A percentile compares a stretch with the other conserved stretches of the same genome.
phyloP scores from a whole-genome alignment of 2,329 filamentous ascomycete genomes.

The Colletotrichum eremochloae region DNA sequence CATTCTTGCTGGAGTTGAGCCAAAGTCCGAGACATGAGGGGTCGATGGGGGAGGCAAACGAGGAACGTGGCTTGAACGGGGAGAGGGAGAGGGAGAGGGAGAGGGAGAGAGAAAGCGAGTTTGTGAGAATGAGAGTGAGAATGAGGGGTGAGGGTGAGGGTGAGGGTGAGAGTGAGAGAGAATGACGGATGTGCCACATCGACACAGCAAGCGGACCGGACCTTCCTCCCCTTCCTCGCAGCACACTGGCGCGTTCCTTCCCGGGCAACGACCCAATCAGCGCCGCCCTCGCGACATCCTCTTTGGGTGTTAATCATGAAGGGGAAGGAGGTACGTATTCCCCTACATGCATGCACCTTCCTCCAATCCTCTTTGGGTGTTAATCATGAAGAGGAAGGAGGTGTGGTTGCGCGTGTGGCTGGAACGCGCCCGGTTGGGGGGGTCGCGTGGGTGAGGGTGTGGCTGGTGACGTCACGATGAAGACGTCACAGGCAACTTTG shows the following conservation, averaged over 20 bases:
- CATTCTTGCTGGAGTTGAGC: neutral
- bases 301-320: too few species aligned
- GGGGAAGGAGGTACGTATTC: too few species aligned
- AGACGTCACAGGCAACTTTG: conserved; percentile 32
- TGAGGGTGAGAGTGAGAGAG: neutral
- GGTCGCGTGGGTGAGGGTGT: conserved; percentile 16
- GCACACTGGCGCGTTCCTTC: conserved; percentile 3
- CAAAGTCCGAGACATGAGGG: neutral
- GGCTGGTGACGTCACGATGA: conserved; percentile 43
- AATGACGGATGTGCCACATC: conserved; percentile 7
- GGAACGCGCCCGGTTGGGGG: conserved; percentile 10
- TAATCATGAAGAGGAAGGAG: too few species aligned
- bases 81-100: neutral
- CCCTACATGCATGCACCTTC: neutral
- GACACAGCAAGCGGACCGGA: neutral
- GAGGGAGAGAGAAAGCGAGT: neutral
- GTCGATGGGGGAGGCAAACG: neutral
- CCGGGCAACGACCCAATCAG: conserved; percentile 26
- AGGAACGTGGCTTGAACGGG: neutral
- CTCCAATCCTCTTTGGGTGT: too few species aligned
- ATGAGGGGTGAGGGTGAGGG: neutral
- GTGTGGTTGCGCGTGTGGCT: conserved; percentile 21
- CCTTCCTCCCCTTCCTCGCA: neutral
- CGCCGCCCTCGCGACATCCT: neutral
- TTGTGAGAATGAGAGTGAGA: neutral